These are phyloP conservation scores for Zangia roseola DNA, from an alignment of 768 basidiomycete species.

Conservation along the genomic window DNA sequence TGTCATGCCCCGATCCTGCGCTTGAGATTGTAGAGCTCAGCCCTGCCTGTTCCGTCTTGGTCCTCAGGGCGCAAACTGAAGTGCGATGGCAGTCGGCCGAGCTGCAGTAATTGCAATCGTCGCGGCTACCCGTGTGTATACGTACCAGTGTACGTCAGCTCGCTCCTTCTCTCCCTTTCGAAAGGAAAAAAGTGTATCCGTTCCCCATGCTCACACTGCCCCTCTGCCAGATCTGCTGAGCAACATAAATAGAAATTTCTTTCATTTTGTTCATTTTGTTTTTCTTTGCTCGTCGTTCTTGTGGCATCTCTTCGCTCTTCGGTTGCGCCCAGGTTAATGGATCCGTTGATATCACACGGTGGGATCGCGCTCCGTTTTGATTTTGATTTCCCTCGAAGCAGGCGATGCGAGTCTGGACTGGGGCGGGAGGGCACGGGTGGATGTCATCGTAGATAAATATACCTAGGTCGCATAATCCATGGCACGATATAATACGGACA, in stretches of 20 bases:
- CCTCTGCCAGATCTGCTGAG: constrained; percentile 23
- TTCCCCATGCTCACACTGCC: constrained; percentile 7
- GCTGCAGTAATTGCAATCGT: constrained; percentile 64
- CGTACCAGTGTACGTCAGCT: constrained; percentile 57
- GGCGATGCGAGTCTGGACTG: constrained; percentile 7
- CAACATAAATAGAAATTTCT: constrained; percentile 30
- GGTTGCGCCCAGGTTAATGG: constrained; percentile 13
- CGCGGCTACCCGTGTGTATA: constrained; percentile 60
- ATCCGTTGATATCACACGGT: constrained; percentile 20
- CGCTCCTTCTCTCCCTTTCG: not conserved
- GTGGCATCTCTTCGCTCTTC: constrained; percentile 21
- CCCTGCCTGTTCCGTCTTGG: not conserved
- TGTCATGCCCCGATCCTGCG: not conserved
- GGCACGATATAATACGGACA: constrained; percentile 13
- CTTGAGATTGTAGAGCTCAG: not conserved
- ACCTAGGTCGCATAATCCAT: constrained; percentile 31
- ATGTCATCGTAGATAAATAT: constrained; percentile 16
- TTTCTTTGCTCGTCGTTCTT: constrained; percentile 7
- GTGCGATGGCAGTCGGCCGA: constrained; percentile 64
- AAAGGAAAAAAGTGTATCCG: not conserved
- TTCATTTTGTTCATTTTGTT: not conserved
- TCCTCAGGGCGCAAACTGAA: constrained; percentile 64
- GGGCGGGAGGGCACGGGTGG: constrained; percentile 10
- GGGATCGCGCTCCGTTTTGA: constrained; percentile 9
- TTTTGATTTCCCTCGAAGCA: not conserved